Percentiles rank a stretch among this genome's conserved stretches.
Conservation (phyloP, 139 green algal species). For the Nannochloris sp. region DNA sequence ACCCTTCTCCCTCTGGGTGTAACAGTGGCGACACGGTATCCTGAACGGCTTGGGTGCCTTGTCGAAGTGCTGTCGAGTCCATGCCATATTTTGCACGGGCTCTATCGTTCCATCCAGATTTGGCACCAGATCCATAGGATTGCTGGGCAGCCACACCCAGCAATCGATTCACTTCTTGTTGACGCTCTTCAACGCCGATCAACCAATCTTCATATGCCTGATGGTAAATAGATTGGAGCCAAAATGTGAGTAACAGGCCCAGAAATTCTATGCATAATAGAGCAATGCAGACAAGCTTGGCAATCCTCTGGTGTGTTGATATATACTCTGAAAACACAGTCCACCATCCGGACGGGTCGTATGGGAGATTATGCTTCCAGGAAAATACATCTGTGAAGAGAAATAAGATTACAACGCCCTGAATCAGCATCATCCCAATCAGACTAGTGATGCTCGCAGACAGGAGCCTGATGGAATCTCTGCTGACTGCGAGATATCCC, state of each 20-base stretch:
- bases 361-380: background rate
- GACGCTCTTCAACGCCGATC: background rate
- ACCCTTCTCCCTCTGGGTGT: no score
- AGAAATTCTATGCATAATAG: background rate
- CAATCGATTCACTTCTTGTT: background rate
- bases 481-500: background rate
- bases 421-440: background rate
- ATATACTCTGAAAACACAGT: background rate
- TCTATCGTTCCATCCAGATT: constrained; percentile 1
- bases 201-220: constrained; percentile 12
- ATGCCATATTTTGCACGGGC: constrained; percentile 4
- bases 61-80: background rate
- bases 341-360: constrained; percentile 5
- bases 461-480: background rate
- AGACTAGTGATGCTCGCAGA: background rate
- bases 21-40: background rate
- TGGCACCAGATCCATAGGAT: background rate
- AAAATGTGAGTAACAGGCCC: constrained; percentile 1
- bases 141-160: constrained; percentile 4
- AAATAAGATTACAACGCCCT: background rate
- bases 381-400: constrained; percentile 3
- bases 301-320: background rate
- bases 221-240: constrained; percentile 16
- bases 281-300: constrained; percentile 6
- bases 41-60: background rate